These are phyloP conservation scores for Dichotomocladium elegans DNA, from an alignment of 371 early-diverging fungal genomes.

Conservation along the genomic window DNA sequence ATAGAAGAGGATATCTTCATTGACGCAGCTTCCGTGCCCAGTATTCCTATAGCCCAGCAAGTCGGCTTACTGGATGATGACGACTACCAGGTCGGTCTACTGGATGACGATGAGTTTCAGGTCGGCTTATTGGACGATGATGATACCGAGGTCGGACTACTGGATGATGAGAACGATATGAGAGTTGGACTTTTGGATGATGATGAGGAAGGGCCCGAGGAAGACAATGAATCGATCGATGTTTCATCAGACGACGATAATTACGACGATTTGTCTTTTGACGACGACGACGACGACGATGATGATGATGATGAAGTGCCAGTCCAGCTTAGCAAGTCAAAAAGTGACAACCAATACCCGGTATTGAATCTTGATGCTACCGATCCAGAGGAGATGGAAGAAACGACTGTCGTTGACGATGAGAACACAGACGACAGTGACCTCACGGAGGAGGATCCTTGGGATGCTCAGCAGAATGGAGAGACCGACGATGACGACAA, in stretches of 20 bases:
- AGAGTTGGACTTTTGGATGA: neutral
- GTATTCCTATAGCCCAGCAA: neutral
- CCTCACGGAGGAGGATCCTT: neutral
- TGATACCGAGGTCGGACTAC: neutral
- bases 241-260: no score
- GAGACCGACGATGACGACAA: no score
- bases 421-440: neutral
- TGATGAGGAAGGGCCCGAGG: neutral
- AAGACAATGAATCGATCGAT: no score
- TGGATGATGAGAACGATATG: neutral
- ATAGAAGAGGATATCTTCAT: neutral
- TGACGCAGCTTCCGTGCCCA: neutral
- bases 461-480: slow-evolving; percentile 7
- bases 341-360: no score
- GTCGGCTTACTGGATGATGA: neutral
- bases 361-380: neutral
- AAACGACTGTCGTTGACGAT: neutral
- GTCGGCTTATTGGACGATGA: neutral
- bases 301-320: neutral
- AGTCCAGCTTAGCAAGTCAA: no score
- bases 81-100: neutral
- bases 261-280: no score
- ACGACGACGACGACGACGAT: neutral
- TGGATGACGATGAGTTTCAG: neutral
- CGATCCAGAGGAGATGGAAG: neutral